A percentile compares a stretch with the other conserved stretches of the same genome.
phyloP scores from a whole-genome alignment of 1,284 basidiomycete species.

The Microbotryomycetes sp. region DNA sequence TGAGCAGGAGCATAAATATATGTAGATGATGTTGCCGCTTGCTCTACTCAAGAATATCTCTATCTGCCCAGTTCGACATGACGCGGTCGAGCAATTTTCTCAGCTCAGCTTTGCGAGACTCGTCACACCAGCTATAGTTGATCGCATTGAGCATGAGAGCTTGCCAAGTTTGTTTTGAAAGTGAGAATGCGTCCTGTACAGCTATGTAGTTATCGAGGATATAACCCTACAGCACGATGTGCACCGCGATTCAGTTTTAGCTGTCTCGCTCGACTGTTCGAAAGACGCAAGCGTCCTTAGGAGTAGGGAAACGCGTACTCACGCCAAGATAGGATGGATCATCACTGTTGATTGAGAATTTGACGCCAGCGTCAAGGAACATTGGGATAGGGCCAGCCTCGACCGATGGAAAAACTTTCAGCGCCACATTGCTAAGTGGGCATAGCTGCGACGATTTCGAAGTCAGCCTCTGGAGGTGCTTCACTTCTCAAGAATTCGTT shows the following conservation, averaged over 20 bases:
- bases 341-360: slow-evolving; percentile 37
- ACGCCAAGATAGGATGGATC: slow-evolving; percentile 37
- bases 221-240: slow-evolving; percentile 10
- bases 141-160: slow-evolving; percentile 29
- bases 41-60: slow-evolving; percentile 7
- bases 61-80: slow-evolving; percentile 20
- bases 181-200: slow-evolving; percentile 31
- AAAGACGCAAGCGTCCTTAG: not conserved
- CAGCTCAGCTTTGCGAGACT: slow-evolving; percentile 25
- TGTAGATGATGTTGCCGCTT: too few species aligned
- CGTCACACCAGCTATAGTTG: slow-evolving; percentile 32
- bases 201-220: slow-evolving; percentile 34
- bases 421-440: slow-evolving; percentile 33
- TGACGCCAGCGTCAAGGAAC: slow-evolving; percentile 33
- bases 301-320: not conserved
- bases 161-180: slow-evolving; percentile 30
- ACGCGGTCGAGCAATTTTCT: slow-evolving; percentile 8
- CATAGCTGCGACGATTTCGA: slow-evolving; percentile 22
- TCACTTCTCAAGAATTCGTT: too few species aligned
- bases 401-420: not conserved
- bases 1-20: not conserved
- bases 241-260: not conserved
- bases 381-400: slow-evolving; percentile 22
- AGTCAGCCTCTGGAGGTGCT: not conserved
- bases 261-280: not conserved